Base-by-base conservation (phyloP, 306 rosid genomes). In the Betula pendula region DNA sequence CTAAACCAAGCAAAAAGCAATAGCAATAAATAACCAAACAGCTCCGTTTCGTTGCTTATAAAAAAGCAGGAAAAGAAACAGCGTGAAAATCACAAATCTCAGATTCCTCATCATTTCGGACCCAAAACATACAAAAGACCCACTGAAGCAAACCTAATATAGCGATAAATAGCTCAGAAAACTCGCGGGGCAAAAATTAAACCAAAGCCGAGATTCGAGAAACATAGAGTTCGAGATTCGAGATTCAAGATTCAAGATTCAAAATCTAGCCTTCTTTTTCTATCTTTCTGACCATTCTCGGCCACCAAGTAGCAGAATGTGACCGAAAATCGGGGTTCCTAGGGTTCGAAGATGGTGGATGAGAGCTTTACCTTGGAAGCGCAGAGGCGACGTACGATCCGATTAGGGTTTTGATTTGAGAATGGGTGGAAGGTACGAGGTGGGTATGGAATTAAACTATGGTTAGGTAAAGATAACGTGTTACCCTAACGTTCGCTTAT, bases 361-460 rank as follows among this genome's bases (percentile, higher is more conserved):
- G 45, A 79, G 52, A 48, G 53, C 19, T 33, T 68, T 74, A 89
- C 95, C 92, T 75, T 73, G 74, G 84, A 49, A 72, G 76, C 70
- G 79, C 63, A 60, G 79, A 77, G 59, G 79, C 68, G 43, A 52
- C 14, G 27, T 8, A 16, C 22, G 69, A 27, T 14, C 56, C 20
- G 43, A 40, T 81, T 84, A 84, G 90, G 90, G 90, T 79, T 87
- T 79, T 43, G 58, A 71, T 45, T 77, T 50, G 49, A 42, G 68
- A 25, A 71, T 19, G 44, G 29, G 19, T 10, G 50, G 44, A 49
- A 17, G 60, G 60, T 17, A 22, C 11, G 44, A 3, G 60, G 74
- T 27, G 6, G 6, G 33, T 8, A 17, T 31, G 76, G 58, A 24
- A 72, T 38, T 42, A 68, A 17, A 51, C 50, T 31, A 38, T 52